Base-by-base conservation (phyloP, 306 rosid genomes). In the Nissolia schottii region DNA sequence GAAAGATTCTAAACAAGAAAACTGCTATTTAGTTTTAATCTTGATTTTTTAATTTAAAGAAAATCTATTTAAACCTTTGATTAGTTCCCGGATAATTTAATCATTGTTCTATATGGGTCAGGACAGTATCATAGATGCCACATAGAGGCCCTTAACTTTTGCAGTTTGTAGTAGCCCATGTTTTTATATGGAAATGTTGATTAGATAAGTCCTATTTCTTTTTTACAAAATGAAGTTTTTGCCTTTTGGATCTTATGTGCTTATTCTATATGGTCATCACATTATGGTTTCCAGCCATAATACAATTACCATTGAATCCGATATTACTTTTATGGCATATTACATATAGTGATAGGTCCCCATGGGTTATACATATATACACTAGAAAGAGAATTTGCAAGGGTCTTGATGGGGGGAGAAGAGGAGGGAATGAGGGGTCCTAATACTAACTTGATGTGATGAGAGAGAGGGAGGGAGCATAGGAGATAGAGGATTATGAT, bases 141-240 rank as follows among this genome's bases (percentile, higher is more conserved):
- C 53, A 60, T 69, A 3, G 41, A 24, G 13, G 28, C 38, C 58
- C 34, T 60, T 50, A 38, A 19, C 25, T 51, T 77, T 37, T 70
- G 40, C 38, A 18, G 25, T 66, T 67, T 45, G 23, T 43, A 35
- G 29, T 10, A n/a, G 41, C 11, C 45, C 15, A 38, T 38, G 38
- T n/a, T 59, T n/a, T 59, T 77, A 57, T 24, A 14, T 51, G 59
- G 40, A 38, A 61, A 29, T 53, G 20, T 23, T 7, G 3, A 69
- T 27, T 35, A 69, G 32, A 25, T 41, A 65, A 32, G 32, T 45
- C 11, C n/a, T 40, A 1, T 38, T 1, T 16, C 6, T 4, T n/a
- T 29, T 64, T 45, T n/a, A n/a, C n/a, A n/a, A 22, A 15, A 18
- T 20, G 51, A 60, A 29, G 31, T 79, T 79, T n/a, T 73, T 50